phyloP scores from a whole-genome alignment of 805 yeast species.

The Wickerhamiella dianesei region DNA sequence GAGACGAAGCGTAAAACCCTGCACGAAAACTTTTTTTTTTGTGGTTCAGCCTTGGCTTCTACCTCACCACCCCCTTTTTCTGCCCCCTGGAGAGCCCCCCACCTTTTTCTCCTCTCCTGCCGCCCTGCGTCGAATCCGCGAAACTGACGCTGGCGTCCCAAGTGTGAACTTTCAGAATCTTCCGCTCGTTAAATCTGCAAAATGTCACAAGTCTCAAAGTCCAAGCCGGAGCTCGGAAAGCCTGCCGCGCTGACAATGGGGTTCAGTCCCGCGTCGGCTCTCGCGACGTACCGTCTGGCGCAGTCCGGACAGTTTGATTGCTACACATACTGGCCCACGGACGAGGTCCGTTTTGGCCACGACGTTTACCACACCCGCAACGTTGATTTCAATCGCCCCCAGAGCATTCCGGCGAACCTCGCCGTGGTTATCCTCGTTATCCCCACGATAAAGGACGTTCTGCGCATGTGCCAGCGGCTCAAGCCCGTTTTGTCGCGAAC shows the following conservation, averaged over 20 bases:
- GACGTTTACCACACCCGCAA: conserved; percentile 15
- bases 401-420: conserved; percentile 9
- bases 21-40: too few species aligned
- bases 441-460: conserved; percentile 19
- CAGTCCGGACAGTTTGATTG: conserved; percentile 12
- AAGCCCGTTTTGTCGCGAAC: conserved; percentile 13
- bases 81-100: background rate
- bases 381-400: conserved; percentile 13
- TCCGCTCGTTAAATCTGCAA: too few species aligned
- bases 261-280: conserved; percentile 20
- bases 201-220: too few species aligned
- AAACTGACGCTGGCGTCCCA: too few species aligned
- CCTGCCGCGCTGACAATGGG: conserved; percentile 19
- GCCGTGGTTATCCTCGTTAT: conserved; percentile 16
- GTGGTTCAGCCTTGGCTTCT: background rate
- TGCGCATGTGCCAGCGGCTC: conserved; percentile 19
- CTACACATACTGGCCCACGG: conserved; percentile 20
- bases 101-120: background rate
- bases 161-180: too few species aligned
- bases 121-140: background rate
- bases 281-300: conserved; percentile 19
- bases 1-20: too few species aligned
- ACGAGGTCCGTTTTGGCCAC: conserved; percentile 12
- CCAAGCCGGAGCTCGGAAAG: background rate
- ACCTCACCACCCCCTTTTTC: background rate